phyloP scores from a whole-genome alignment of 108 stramenopile species.

The Fistulifera solaris region DNA sequence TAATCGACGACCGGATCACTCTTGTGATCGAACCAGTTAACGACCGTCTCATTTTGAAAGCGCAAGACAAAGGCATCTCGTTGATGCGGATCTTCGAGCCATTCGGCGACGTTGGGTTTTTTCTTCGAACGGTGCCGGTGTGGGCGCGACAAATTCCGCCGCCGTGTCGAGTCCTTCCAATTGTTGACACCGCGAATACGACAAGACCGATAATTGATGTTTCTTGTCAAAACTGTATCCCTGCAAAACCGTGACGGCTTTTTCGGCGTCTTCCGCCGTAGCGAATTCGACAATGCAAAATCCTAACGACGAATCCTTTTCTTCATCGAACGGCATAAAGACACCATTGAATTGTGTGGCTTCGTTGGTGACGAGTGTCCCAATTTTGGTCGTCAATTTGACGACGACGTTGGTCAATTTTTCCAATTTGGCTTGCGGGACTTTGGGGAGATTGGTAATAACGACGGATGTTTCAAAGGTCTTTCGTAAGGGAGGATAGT shows the following conservation, averaged over 20 bases:
- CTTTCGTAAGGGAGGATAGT: slow-evolving; percentile 61
- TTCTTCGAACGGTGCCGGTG: slow-evolving; percentile 79
- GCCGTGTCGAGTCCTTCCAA: slow-evolving; percentile 37
- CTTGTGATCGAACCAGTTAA: slow-evolving; percentile 83
- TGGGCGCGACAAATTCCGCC: slow-evolving; percentile 62
- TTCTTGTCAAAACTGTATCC: slow-evolving; percentile 91
- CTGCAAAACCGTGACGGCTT: slow-evolving; percentile 87
- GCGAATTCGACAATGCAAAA: slow-evolving; percentile 91
- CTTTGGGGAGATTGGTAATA: slow-evolving; percentile 75
- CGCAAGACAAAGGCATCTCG: slow-evolving; percentile 93
- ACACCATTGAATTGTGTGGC: slow-evolving; percentile 44
- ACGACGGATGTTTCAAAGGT: slow-evolving; percentile 67
- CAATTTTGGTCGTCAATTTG: slow-evolving; percentile 62
- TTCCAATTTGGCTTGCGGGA: slow-evolving; percentile 63
- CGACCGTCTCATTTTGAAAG: slow-evolving; percentile 83
- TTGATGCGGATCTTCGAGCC: slow-evolving; percentile 88
- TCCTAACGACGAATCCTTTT: slow-evolving; percentile 59
- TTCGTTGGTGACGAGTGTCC: slow-evolving; percentile 39
- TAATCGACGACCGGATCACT: slow-evolving; percentile 83
- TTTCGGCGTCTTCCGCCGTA: slow-evolving; percentile 77
- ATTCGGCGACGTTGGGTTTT: slow-evolving; percentile 71
- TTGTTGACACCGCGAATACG: slow-evolving; percentile 61
- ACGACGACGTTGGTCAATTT: slow-evolving; percentile 69
- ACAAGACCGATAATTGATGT: slow-evolving; percentile 62
- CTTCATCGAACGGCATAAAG: slow-evolving; percentile 53